A percentile compares a stretch with the other conserved stretches of the same genome.
Conservation (phyloP, 192 early-diverging fungal species). For the Cladochytrium replicatum region DNA sequence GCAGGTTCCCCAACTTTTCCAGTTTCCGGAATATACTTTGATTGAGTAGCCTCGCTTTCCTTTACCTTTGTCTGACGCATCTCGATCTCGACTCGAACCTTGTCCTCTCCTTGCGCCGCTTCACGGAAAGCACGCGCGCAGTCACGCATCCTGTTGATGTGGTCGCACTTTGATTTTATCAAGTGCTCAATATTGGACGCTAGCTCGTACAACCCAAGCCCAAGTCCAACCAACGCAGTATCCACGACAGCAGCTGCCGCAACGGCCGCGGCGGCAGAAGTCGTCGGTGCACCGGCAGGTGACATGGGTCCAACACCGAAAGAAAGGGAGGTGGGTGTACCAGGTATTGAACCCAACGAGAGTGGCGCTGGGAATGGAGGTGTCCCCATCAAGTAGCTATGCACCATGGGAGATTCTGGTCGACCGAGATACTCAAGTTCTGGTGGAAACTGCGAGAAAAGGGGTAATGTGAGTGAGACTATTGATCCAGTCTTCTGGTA, state of each 20-base stretch:
- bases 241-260: conserved; percentile 10
- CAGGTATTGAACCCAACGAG: not conserved
- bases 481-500: no score
- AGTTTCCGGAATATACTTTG: no score
- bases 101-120: conserved; percentile 22
- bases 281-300: no score
- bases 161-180: conserved; percentile 25
- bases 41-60: no score
- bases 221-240: conserved; percentile 27
- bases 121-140: conserved; percentile 15
- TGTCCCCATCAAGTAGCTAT: not conserved
- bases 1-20: no score
- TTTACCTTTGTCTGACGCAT: no score
- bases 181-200: conserved; percentile 29
- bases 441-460: not conserved
- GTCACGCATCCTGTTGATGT: conserved; percentile 22
- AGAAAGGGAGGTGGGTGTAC: no score
- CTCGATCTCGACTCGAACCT: conserved; percentile 24
- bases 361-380: not conserved
- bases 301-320: no score
- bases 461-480: no score
- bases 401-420: not conserved
- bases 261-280: no score
- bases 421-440: not conserved
- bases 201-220: conserved; percentile 28